Percentiles rank a stretch among this genome's conserved stretches.
Conservation (phyloP, 192 early-diverging fungal genomes). For the Coemansia sp. region DNA sequence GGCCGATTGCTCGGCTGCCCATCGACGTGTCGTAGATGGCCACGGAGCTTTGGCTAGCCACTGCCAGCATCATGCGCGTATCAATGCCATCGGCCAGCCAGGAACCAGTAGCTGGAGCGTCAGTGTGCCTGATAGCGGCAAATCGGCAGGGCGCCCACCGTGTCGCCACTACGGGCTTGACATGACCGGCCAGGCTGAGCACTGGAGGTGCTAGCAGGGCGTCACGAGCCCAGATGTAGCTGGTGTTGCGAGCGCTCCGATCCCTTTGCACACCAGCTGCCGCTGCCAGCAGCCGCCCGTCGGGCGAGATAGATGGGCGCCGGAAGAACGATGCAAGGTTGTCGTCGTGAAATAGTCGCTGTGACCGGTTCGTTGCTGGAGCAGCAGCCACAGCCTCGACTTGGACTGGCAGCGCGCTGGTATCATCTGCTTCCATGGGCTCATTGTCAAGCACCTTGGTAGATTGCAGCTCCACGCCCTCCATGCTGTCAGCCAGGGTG, state of each 20-base stretch:
- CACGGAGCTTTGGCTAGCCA: slow-evolving; percentile 80
- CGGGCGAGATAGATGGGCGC: slow-evolving; percentile 80
- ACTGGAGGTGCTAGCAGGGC: slow-evolving; percentile 62
- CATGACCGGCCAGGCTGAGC: slow-evolving; percentile 65
- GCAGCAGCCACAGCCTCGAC: background rate
- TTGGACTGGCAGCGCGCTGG: background rate
- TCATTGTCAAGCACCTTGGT: background rate
- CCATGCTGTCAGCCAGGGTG: background rate
- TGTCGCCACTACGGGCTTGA: slow-evolving; percentile 76
- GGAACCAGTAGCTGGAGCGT: background rate
- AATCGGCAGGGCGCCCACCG: slow-evolving; percentile 60
- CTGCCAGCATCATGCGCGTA: slow-evolving; percentile 77
- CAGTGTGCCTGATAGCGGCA: slow-evolving; percentile 1
- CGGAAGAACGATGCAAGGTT: slow-evolving; percentile 89
- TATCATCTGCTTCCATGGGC: background rate
- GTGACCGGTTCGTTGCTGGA: slow-evolving; percentile 1
- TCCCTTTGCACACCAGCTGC: slow-evolving; percentile 71
- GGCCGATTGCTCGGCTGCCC: slow-evolving; percentile 60
- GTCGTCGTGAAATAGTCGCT: slow-evolving; percentile 79
- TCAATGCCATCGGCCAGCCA: slow-evolving; percentile 28
- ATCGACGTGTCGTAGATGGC: slow-evolving; percentile 86
- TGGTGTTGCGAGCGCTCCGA: slow-evolving; percentile 54
- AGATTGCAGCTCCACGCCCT: background rate
- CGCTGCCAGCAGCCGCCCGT: slow-evolving; percentile 77
- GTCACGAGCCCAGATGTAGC: slow-evolving; percentile 68